Base-by-base conservation (phyloP, 2,329 filamentous ascomycete species). In the Microdochium nivale region DNA sequence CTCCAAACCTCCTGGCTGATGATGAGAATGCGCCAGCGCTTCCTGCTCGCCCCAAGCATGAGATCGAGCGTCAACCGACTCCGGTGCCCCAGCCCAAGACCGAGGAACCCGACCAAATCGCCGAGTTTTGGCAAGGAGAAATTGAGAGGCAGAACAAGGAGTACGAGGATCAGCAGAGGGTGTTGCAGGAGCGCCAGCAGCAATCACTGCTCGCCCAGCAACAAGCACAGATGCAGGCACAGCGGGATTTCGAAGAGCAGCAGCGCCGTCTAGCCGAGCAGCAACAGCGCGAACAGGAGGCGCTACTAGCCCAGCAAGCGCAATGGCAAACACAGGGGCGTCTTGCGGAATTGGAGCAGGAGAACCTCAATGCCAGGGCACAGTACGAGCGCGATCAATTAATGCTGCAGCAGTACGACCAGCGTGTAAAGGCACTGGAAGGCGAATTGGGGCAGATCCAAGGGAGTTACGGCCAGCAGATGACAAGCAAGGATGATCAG, bases 381-480 rank as follows among this genome's bases (percentile, higher is more conserved):
- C 94, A 97, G 69, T 97, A 96, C 65, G 91, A 97, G 68, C 87
- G 87, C n/a, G 91, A 99, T 66, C 94, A 97, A 70, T 76, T 99
- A 43, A 90, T 97, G 87, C 78, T 99, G 44, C 89, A 96, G 69
- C 92, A 97, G 65, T 99, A 96, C 65, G 94, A 99, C 59, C 86
- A 90, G 65, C 83, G 92, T 55, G 90, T 99, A 65, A 97, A 96
- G 74, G 87, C 89, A 21, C 73, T 99, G 13, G 94, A 99, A 68
- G 82, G 84, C 51, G 94, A 99, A 70, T 79, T 99, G 56, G 72
- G 78, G 47, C 88, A 95, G 58, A 78, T 97, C 50, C 88, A 90
- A 60, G 81, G 78, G 59, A 96, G 90, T 66, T 86, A 88, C 60
- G 85, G 87, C 43, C 86, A 96, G 67, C 94, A 97, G 65, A 84